phyloP scores from a whole-genome alignment of 495 filamentous ascomycete species.

The Cercophora newfieldiana region DNA sequence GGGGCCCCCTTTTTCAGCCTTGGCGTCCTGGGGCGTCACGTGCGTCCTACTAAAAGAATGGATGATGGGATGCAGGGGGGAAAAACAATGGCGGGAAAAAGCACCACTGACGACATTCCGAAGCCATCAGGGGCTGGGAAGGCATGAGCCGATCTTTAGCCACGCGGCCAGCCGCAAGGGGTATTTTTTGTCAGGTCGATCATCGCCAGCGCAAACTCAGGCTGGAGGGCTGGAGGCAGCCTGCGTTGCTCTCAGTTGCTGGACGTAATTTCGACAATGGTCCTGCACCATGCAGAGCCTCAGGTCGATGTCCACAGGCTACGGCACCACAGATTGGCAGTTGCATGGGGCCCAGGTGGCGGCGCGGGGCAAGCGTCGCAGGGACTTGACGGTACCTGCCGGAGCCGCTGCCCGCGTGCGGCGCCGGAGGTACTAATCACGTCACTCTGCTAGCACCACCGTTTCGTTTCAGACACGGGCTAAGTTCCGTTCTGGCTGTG shows the following conservation, averaged over 20 bases:
- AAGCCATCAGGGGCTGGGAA: background rate
- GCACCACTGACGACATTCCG: background rate
- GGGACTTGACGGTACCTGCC: background rate
- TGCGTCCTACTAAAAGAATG: background rate
- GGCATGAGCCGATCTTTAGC: conserved; percentile 2
- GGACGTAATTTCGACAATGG: background rate
- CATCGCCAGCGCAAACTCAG: background rate
- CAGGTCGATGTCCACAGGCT: background rate
- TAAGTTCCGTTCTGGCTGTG: conserved; percentile 1
- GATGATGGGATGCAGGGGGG: background rate
- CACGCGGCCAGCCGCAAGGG: conserved; percentile 7
- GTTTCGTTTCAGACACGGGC: conserved; percentile 22
- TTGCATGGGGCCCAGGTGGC: background rate
- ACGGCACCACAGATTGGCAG: background rate
- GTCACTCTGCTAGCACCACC: background rate
- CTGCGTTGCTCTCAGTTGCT: background rate
- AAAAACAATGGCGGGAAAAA: background rate
- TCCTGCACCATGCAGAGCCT: conserved; percentile 4
- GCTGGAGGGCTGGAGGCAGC: too few relatives aligned
- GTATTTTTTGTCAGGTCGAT: background rate
- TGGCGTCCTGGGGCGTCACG: background rate
- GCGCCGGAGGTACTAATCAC: background rate
- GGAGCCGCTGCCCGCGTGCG: background rate
- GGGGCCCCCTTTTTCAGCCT: background rate
- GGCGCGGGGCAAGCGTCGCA: background rate